phyloP scores from a whole-genome alignment of 306 rosid genomes.

The Inga laurina region DNA sequence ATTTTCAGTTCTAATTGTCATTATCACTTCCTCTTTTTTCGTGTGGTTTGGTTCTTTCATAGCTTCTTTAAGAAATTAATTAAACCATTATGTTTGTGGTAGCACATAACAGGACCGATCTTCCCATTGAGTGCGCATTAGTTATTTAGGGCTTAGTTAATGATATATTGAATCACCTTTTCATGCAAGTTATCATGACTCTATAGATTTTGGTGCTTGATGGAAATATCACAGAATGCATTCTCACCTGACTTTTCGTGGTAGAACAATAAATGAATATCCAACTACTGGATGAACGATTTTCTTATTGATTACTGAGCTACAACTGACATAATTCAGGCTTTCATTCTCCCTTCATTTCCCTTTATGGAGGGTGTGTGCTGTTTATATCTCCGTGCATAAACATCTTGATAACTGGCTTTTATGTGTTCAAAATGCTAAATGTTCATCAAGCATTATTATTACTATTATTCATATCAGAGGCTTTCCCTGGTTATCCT shows the following conservation, averaged over 20 bases:
- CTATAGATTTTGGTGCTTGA: neutral
- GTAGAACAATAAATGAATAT: slow-evolving; percentile 1
- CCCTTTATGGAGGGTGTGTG: neutral
- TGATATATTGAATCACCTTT: neutral
- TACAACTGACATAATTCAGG: neutral
- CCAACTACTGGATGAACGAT: neutral
- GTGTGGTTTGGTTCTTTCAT: neutral
- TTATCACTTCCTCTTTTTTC: neutral
- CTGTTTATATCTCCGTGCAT: slow-evolving; percentile 7
- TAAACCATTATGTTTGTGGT: slow-evolving; percentile 9
- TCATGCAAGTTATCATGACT: neutral
- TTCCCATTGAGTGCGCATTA: neutral
- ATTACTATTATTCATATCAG: slow-evolving; percentile 10
- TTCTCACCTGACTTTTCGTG: neutral
- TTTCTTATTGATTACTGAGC: neutral
- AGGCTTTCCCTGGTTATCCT: slow-evolving; percentile 27
- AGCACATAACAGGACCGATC: neutral
- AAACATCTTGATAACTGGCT: slow-evolving; percentile 9
- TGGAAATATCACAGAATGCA: slow-evolving; percentile 15
- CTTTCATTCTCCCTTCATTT: slow-evolving; percentile 20
- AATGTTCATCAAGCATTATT: slow-evolving; percentile 12
- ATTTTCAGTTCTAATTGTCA: slow-evolving; percentile 4
- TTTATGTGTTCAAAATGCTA: neutral
- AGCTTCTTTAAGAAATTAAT: neutral
- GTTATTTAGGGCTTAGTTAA: slow-evolving; percentile 19